Conservation (phyloP, 2,329 filamentous ascomycete genomes). For the Trichoderma sp. region DNA sequence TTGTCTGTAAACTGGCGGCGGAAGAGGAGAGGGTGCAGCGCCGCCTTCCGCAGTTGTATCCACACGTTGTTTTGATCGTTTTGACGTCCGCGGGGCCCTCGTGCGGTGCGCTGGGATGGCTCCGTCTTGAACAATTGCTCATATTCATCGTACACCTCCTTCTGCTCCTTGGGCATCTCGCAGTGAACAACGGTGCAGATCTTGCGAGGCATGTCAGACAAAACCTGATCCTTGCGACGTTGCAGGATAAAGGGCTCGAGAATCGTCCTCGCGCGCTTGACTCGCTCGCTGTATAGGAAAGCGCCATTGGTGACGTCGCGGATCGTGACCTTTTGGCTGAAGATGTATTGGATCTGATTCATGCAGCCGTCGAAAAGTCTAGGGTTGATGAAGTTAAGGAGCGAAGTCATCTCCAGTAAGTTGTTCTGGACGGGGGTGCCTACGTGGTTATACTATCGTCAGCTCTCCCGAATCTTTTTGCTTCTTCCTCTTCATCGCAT, state of each 20-base stretch:
- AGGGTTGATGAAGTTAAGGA: constrained; percentile 93
- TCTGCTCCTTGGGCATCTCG: constrained; percentile 70
- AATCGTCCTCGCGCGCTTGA: constrained; percentile 83
- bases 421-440: constrained; percentile 96
- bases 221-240: constrained; percentile 86
- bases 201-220: constrained; percentile 80
- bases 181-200: constrained; percentile 75
- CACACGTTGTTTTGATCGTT: constrained; percentile 68
- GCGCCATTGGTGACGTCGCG: constrained; percentile 76
- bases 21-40: constrained; percentile 87
- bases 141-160: constrained; percentile 65
- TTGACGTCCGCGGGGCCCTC: constrained; percentile 41
- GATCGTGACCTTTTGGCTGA: constrained; percentile 86
- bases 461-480: constrained; percentile 17
- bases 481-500: too few species aligned
- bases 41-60: constrained; percentile 88
- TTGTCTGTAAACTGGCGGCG: constrained; percentile 74
- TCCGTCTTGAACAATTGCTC: constrained; percentile 63
- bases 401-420: constrained; percentile 81
- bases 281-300: constrained; percentile 81
- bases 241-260: constrained; percentile 93
- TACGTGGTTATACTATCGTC: constrained; percentile 30
- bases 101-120: constrained; percentile 51
- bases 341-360: constrained; percentile 79
- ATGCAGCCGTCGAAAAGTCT: constrained; percentile 72